Base-by-base conservation (phyloP, 768 basidiomycete species). In the Rhodotorula taiwanensis region DNA sequence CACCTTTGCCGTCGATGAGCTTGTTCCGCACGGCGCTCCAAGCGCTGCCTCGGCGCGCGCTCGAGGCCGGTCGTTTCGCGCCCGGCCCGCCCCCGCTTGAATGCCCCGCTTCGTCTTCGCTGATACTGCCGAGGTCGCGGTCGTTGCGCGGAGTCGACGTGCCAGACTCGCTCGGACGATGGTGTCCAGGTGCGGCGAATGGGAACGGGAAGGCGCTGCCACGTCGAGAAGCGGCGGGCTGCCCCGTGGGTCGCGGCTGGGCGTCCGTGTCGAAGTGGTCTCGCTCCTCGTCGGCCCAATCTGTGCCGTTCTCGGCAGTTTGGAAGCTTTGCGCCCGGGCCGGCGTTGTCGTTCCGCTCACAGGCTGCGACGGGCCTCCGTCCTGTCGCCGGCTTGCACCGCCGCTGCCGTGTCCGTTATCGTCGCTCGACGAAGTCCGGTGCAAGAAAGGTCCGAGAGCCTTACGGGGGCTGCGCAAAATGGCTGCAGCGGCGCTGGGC, bases 271-370 rank as follows among this genome's bases (percentile, higher is more conserved):
- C 66, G 25, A 68, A 64, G 30, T 56, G 59, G 43, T 68, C 67
- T 13, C 67, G 31, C 49, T 48, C 51, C 36, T 68, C 67, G 52
- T 68, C 67, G 31, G 60, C 67, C 58, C 59, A 60, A 34, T 53
- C 58, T 30, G 41, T 52, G 25, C 39, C 65, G 4, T 15, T 30
- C 20, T 8, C 39, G 5, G 60, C 15, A 2, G 28, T 42, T 8
- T 55, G 50, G 15, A 61, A 3, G 21, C 58, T 57, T 20, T 45
- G 11, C 39, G 55, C 39, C 8, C 28, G 45, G 11, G 52, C 51
- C 6, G 51, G 51, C 54, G 39, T 57, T 51, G n/a, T 43, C 43
- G 20, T 1, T 4, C 33, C 23, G 33, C 21, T 61, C 34, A 10
- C 57, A 0, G 21, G 15, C 8, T 1, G 48, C 9, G n/a, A n/a